Percentiles rank a stretch among this genome's conserved stretches.
These are phyloP conservation scores for Penicillium canariense DNA, from an alignment of 495 filamentous ascomycete species.

Conservation along the genomic window DNA sequence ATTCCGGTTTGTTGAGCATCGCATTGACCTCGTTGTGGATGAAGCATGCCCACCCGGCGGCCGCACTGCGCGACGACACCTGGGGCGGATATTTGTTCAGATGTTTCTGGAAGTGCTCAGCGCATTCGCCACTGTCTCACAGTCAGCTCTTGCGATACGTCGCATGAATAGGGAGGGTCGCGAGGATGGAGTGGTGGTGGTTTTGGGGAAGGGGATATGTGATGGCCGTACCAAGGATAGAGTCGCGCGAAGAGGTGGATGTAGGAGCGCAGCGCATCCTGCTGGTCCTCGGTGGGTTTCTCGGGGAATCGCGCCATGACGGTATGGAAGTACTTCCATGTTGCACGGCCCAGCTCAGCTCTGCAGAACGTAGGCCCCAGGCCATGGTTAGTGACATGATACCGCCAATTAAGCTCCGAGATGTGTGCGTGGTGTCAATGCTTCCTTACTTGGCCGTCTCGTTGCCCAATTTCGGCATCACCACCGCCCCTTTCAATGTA, in stretches of 20 bases:
- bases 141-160: conserved; percentile 13
- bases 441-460: conserved; percentile 67
- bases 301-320: conserved; percentile 93
- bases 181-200: neutral
- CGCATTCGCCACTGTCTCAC: conserved; percentile 78
- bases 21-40: conserved; percentile 95
- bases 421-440: too few species aligned
- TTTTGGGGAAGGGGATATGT: neutral
- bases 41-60: conserved; percentile 89
- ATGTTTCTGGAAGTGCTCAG: conserved; percentile 81
- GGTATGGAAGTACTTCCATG: conserved; percentile 94
- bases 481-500: conserved; percentile 70
- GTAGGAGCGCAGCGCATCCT: conserved; percentile 76
- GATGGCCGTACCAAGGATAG: conserved; percentile 69
- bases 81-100: conserved; percentile 87
- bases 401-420: neutral
- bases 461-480: conserved; percentile 89
- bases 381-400: neutral
- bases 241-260: conserved; percentile 87
- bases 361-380: conserved; percentile 36
- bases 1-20: conserved; percentile 73
- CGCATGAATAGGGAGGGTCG: neutral
- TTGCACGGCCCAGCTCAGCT: conserved; percentile 82
- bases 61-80: conserved; percentile 75
- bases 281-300: conserved; percentile 77